Evolutionary conservation across 257 asterid species (phyloP).

Genomic region (Nicotiana noctiflora): DNA sequence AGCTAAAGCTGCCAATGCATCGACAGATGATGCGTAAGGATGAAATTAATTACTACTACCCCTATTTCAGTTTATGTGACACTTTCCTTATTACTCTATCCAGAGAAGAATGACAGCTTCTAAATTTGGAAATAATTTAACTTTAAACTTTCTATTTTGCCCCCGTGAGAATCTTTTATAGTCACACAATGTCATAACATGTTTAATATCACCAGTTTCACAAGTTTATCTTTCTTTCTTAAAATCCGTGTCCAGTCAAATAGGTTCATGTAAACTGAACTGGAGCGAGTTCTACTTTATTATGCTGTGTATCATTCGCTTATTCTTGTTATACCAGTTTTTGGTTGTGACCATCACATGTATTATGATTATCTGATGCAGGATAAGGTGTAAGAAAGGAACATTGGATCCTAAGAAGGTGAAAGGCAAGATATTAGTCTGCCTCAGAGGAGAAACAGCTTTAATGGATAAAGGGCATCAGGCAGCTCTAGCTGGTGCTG

Average conservation of each 20-base stretch:
- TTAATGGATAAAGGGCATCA: constrained; percentile 33
- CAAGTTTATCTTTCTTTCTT: no score
- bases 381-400: constrained; percentile 30
- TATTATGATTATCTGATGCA: constrained; percentile 13
- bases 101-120: no score
- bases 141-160: no score
- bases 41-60: not conserved
- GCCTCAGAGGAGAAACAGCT: constrained; percentile 33
- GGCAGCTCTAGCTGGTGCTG: constrained; percentile 52
- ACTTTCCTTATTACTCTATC: no score
- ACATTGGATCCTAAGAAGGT: constrained; percentile 39
- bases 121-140: no score
- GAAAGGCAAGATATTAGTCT: constrained; percentile 53
- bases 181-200: no score
- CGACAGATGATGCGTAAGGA: constrained; percentile 36
- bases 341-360: not conserved
- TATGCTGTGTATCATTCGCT: no score
- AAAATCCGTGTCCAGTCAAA: no score
- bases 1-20: constrained; percentile 28
- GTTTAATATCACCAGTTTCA: no score
- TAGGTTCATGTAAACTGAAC: no score
- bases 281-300: not conserved
- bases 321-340: not conserved
- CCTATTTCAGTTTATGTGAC: no score
- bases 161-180: no score